Conservation (phyloP, 345 rosid species). For the Aurinia saxatilis region DNA sequence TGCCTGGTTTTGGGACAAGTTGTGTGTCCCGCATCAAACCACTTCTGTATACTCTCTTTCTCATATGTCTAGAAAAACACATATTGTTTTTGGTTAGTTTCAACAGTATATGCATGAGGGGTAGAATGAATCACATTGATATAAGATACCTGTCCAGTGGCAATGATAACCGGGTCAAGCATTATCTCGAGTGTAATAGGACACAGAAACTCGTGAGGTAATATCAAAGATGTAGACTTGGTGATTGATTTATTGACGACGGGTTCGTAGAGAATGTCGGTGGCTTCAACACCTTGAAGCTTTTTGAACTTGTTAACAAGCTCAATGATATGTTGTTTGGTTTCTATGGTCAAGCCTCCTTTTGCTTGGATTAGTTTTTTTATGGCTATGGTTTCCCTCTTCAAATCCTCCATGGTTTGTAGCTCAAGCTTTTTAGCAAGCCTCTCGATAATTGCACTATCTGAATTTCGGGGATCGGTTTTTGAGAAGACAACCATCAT, state of each 20-base stretch:
- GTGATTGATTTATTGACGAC: slow-evolving; percentile 24
- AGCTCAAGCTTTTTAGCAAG: slow-evolving; percentile 69
- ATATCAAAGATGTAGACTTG: slow-evolving; percentile 40
- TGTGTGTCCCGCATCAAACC: slow-evolving; percentile 60
- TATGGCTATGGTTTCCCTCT: slow-evolving; percentile 48
- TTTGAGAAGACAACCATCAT: slow-evolving; percentile 64
- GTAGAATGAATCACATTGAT: neutral
- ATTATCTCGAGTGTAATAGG: slow-evolving; percentile 79
- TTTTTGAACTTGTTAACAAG: slow-evolving; percentile 65
- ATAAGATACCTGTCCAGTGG: slow-evolving; percentile 58
- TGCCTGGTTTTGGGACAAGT: slow-evolving; percentile 78
- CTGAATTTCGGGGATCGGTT: slow-evolving; percentile 54
- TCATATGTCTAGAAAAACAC: slow-evolving; percentile 51
- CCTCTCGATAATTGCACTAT: slow-evolving; percentile 60
- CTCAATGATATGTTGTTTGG: slow-evolving; percentile 42
- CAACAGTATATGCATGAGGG: neutral
- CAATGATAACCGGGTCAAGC: slow-evolving; percentile 71
- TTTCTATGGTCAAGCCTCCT: slow-evolving; percentile 33
- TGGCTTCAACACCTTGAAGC: slow-evolving; percentile 47
- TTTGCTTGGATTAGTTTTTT: slow-evolving; percentile 41
- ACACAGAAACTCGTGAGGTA: slow-evolving; percentile 75
- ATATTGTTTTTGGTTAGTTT: neutral
- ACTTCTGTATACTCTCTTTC: slow-evolving; percentile 61
- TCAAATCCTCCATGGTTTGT: slow-evolving; percentile 45
- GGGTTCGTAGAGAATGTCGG: slow-evolving; percentile 33